Conservation (phyloP, 208 protist genomes). For the Jaenimonas drosophilae region DNA sequence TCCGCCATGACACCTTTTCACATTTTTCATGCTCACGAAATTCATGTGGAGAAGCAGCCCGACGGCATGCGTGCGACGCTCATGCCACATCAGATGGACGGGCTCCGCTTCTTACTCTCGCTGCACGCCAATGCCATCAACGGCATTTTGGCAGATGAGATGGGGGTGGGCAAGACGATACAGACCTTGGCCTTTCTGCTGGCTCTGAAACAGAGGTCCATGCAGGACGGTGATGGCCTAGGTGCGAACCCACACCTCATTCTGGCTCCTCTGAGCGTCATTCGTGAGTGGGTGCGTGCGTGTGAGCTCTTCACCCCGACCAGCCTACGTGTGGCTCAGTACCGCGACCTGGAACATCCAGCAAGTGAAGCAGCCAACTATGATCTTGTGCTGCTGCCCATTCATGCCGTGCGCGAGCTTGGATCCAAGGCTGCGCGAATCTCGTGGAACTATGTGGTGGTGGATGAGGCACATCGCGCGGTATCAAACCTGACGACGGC, state of each 20-base stretch:
- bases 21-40: conserved; percentile 34
- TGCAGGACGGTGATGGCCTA: not conserved
- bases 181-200: conserved; percentile 85
- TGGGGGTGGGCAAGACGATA: conserved; percentile 93
- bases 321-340: conserved; percentile 19
- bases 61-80: conserved; percentile 47
- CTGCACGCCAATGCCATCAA: conserved; percentile 83
- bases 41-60: conserved; percentile 24
- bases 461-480: conserved; percentile 79
- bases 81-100: conserved; percentile 95
- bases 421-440: conserved; percentile 9
- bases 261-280: conserved; percentile 75
- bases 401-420: conserved; percentile 19
- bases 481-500: conserved; percentile 39
- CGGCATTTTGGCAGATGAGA: conserved; percentile 96
- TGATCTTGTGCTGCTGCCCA: conserved; percentile 38
- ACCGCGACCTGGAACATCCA: conserved; percentile 16
- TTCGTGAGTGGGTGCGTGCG: conserved; percentile 93
- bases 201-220: conserved; percentile 17
- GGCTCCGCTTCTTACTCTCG: conserved; percentile 91
- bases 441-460: conserved; percentile 48
- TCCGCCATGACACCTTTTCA: conserved; percentile 33
- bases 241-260: conserved; percentile 77
- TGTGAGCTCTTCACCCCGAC: conserved; percentile 78
- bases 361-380: conserved; percentile 13